phyloP scores from a whole-genome alignment of 371 early-diverging fungal species.

The Umbelopsis sp. region DNA sequence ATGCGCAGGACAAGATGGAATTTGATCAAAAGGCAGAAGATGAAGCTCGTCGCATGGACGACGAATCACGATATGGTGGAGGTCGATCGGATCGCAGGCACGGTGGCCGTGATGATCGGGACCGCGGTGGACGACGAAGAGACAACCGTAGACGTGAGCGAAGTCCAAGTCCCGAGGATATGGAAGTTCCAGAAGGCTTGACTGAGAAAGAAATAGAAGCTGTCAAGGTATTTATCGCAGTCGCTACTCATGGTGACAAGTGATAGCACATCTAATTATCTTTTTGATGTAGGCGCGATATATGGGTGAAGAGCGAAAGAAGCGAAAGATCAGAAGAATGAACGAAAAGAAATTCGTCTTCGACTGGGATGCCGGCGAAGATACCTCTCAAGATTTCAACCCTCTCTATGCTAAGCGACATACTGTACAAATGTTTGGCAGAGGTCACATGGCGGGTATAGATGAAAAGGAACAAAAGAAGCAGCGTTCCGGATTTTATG shows the following conservation, averaged over 20 bases:
- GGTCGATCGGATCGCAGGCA: slow-evolving; percentile 23
- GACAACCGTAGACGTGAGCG: slow-evolving; percentile 25
- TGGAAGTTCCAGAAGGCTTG: slow-evolving; percentile 24
- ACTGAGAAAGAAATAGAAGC: slow-evolving; percentile 56
- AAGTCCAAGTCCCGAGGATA: slow-evolving; percentile 21
- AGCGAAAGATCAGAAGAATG: slow-evolving; percentile 80
- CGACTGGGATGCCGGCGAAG: slow-evolving; percentile 96
- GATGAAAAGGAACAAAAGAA: slow-evolving; percentile 80
- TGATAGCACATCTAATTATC: background rate
- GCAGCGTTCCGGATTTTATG: slow-evolving; percentile 72
- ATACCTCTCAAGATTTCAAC: slow-evolving; percentile 92
- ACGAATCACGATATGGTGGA: slow-evolving; percentile 30
- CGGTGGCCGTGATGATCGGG: background rate
- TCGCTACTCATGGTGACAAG: background rate
- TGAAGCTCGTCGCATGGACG: slow-evolving; percentile 40
- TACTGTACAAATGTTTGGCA: slow-evolving; percentile 86
- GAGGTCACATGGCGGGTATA: slow-evolving; percentile 91
- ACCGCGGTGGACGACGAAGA: slow-evolving; percentile 18
- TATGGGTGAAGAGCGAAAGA: slow-evolving; percentile 81
- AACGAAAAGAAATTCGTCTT: slow-evolving; percentile 95
- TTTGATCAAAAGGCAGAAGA: slow-evolving; percentile 63
- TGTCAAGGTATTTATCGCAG: slow-evolving; percentile 36
- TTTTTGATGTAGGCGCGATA: slow-evolving; percentile 72
- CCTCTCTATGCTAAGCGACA: slow-evolving; percentile 86
- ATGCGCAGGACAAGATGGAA: slow-evolving; percentile 28